Base-by-base conservation (phyloP, 768 basidiomycete species). In the Mrakia frigida region DNA sequence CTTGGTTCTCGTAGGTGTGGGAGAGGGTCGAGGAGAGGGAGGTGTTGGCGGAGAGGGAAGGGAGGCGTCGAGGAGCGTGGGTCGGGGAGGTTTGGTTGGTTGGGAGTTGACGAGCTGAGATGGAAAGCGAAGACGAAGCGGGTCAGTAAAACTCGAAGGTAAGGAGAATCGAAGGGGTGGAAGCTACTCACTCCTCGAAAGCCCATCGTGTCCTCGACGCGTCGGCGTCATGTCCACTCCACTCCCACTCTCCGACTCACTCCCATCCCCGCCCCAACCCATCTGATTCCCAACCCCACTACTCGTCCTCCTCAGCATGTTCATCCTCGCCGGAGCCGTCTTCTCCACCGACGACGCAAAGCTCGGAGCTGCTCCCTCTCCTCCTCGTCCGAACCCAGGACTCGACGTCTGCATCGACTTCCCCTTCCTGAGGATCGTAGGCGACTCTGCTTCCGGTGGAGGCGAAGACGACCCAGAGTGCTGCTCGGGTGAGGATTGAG, bases 151-250 rank as follows among this genome's bases (percentile, higher is more conserved):
- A 0, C 41, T 13, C 25, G 68, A 70, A 37, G 28, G 61, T 10
- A 28, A 63, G 16, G 52, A 43, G 53, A n/a, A n/a, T n/a, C n/a
- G 21, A 70, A 56, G 33, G 21, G 25, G 53, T 35, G 43, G 39
- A 9, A 10, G 28, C 11, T 13, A 72, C 75, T 35, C 18, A 71
- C 61, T 50, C 33, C 70, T 52, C 3, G 71, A 46, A 35, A 72
- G 33, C 10, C 59, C 37, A 25, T 63, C 68, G 14, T 60, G 43
- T 3, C 73, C 73, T 33, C 61, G n/a, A 28, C 72, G 50, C 31
- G 76, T 77, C 11, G 76, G 76, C 21, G 76, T 77, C 70, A 77
- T 77, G 53, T 77, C 76, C 7, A 73, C 76, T 25, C 76, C 76
- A 61, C 76, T 73, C 41, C 65, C 76, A 53, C 71, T 59, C 71